Evolutionary conservation across 257 asterid genomes (phyloP), one percentile per base, ranked within the genome.

Genomic region (Solanum ahanhuiri): DNA sequence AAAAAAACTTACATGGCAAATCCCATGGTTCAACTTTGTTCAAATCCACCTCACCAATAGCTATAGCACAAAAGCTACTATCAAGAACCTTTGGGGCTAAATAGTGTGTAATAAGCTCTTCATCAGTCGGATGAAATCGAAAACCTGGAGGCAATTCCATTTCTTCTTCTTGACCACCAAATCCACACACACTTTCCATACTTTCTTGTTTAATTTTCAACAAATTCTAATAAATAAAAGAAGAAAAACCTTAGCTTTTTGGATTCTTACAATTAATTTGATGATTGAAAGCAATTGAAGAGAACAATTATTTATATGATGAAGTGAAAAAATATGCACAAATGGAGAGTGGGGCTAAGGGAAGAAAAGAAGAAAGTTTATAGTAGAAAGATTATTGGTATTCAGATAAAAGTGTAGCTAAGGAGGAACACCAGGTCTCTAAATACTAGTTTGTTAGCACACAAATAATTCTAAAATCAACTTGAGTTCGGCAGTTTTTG

Each of bases 1-100:
- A 30, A 84, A 89, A 9, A 30, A 84, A 89, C 98, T 93, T 89
- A 94, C 98, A 92, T 85, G 98, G 98, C 89, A 94, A 93, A 81
- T 94, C 98, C 98, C 98, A 94, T 57, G 98, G 98, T 85, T 94
- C 98, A 35, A 93, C 98, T 89, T 88, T 91, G 90, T 94, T 93
- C 39, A 94, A 87, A 88, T 94, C 97, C n/a, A 94, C 98, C 14
- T 94, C 97, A 20, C 95, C 97, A 35, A 94, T 91, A 51, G 90
- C 93, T 37, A 30, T 84, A 12, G 93, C 88, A 64, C 35, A 66
- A 87, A 92, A 93, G 88, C 66, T 82, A 82, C 72, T 31, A 77
- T 94, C 93, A 14, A 90, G 23, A 4, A 90, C 90, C 88, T 93
- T 94, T 0, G 89, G 93, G 9, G 92, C 86, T 48, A 94, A 81